Conservation (phyloP, 208 protist genomes). For the Leishmania tarentolae region DNA sequence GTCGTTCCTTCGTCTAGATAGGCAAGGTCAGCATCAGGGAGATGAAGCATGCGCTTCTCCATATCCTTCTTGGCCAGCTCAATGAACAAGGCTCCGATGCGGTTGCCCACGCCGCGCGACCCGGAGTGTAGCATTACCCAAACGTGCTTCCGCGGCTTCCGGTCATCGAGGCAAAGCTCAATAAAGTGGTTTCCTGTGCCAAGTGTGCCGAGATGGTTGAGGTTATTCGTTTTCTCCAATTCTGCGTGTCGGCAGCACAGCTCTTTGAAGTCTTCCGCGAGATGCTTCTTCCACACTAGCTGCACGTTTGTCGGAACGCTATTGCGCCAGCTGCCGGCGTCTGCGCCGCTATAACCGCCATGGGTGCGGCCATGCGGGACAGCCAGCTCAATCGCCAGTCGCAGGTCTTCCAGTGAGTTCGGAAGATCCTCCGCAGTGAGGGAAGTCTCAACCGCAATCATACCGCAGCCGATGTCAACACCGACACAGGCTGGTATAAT, state of each 20-base stretch:
- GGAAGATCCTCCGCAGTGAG: constrained; percentile 72
- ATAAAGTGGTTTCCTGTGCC: constrained; percentile 92
- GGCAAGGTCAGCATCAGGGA: constrained; percentile 74
- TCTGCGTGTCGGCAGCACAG: constrained; percentile 50
- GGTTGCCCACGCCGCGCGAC: constrained; percentile 88
- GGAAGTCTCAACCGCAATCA: constrained; percentile 81
- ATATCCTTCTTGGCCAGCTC: constrained; percentile 86
- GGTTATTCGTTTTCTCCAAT: constrained; percentile 71
- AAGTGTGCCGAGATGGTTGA: constrained; percentile 88
- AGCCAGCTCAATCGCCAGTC: constrained; percentile 70
- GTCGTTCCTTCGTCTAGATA: constrained; percentile 79
- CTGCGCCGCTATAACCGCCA: constrained; percentile 45
- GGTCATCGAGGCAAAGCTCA: constrained; percentile 86
- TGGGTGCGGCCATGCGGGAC: constrained; percentile 86
- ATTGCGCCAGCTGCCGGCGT: constrained; percentile 76
- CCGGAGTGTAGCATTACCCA: constrained; percentile 94
- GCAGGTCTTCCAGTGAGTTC: constrained; percentile 55
- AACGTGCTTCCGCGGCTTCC: constrained; percentile 35
- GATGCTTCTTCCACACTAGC: constrained; percentile 56
- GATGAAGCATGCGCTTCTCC: constrained; percentile 40
- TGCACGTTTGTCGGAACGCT: constrained; percentile 48
- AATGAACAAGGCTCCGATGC: constrained; percentile 85
- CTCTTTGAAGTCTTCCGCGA: constrained; percentile 66
- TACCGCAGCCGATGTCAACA: constrained; percentile 92
- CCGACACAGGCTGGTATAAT: constrained; percentile 89